Conservation (phyloP, 2,329 filamentous ascomycete species). For the Davidsoniella eucalypti region DNA sequence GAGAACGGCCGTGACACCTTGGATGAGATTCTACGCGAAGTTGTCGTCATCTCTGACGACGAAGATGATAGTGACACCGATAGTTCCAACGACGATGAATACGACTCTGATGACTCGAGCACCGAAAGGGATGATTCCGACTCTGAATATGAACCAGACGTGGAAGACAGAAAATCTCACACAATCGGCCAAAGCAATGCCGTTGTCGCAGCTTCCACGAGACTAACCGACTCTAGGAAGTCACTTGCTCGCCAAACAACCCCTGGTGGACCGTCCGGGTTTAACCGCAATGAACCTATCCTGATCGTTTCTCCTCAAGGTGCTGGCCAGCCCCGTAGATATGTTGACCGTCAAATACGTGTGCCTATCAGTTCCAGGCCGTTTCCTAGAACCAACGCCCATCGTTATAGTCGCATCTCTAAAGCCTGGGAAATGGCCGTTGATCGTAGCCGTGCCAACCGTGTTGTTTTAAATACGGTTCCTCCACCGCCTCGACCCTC, state of each 20-base stretch:
- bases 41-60: slow-evolving; percentile 48
- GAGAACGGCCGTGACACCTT: slow-evolving; percentile 51
- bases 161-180: background rate
- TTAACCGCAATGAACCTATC: too few relatives aligned
- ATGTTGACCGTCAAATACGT: too few relatives aligned
- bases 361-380: too few relatives aligned
- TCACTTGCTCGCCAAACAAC: too few relatives aligned
- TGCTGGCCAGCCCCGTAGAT: too few relatives aligned
- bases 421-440: slow-evolving; percentile 3
- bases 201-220: background rate
- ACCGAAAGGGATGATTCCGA: background rate
- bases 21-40: slow-evolving; percentile 49
- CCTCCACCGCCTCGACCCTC: background rate
- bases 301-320: too few relatives aligned
- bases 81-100: slow-evolving; percentile 4
- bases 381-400: too few relatives aligned
- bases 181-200: background rate
- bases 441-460: slow-evolving; percentile 1
- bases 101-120: background rate
- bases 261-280: too few relatives aligned
- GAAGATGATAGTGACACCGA: slow-evolving; percentile 30
- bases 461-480: background rate
- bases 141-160: slow-evolving; percentile 1
- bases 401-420: too few relatives aligned
- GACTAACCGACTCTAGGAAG: background rate